Conservation (phyloP, 257 asterid genomes). For the Solanum corneliomulleri region DNA sequence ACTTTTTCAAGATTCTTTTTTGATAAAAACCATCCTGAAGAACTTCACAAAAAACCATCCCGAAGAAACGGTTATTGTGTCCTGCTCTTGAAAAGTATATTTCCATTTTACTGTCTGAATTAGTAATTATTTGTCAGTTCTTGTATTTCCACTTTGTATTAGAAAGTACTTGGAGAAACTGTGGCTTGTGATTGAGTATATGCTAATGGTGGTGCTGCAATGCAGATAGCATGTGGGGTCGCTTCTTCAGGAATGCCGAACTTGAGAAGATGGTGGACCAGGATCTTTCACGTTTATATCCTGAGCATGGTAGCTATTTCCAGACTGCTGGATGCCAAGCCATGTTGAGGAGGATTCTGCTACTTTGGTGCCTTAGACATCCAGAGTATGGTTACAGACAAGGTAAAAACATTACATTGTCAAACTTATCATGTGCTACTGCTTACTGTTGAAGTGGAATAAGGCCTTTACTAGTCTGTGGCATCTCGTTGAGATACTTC, state of each 20-base stretch:
- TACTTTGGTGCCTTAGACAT: slow-evolving; percentile 89
- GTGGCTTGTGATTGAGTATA: background rate
- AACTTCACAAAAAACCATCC: background rate
- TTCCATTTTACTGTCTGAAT: background rate
- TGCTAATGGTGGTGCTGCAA: background rate
- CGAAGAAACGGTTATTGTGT: background rate
- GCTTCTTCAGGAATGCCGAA: slow-evolving; percentile 89
- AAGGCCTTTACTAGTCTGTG: background rate
- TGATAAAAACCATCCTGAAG: background rate
- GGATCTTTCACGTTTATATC: slow-evolving; percentile 91
- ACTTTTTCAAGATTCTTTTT: background rate
- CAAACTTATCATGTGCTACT: background rate
- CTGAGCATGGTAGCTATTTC: slow-evolving; percentile 90
- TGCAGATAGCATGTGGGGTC: slow-evolving; percentile 98
- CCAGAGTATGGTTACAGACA: slow-evolving; percentile 88
- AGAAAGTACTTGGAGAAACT: background rate
- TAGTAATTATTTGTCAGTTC: background rate
- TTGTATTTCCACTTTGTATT: background rate
- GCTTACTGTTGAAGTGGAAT: background rate
- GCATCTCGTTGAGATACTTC: background rate
- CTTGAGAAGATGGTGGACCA: slow-evolving; percentile 93
- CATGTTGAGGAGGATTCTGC: slow-evolving; percentile 71
- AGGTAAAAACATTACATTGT: slow-evolving; percentile 27
- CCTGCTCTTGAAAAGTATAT: background rate
- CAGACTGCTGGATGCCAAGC: slow-evolving; percentile 86